Evolutionary conservation across 345 rosid species (phyloP).

Genomic region (Firmiana major): DNA sequence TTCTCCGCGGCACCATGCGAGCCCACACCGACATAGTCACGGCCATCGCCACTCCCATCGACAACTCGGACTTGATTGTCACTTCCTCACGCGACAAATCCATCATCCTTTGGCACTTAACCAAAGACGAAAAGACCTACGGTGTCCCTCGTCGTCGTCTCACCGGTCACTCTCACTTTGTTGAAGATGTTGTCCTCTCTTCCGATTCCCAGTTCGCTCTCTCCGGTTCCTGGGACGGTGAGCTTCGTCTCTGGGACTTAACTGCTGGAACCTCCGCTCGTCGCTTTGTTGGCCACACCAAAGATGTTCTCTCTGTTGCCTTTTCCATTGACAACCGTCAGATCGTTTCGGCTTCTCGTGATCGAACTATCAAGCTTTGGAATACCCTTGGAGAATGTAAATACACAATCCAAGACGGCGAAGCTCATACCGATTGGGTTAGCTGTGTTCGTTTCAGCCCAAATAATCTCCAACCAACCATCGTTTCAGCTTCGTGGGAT

Average conservation of each 20-base stretch:
- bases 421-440: conserved; percentile 84
- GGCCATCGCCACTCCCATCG: conserved; percentile 87
- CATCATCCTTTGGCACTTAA: conserved; percentile 79
- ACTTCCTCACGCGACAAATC: conserved; percentile 95
- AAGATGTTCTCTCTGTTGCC: conserved; percentile 90
- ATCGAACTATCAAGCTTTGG: conserved; percentile 87
- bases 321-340: conserved; percentile 94
- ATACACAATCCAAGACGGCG: conserved; percentile 83
- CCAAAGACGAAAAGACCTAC: conserved; percentile 73
- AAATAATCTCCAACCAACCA: conserved; percentile 66
- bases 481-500: conserved; percentile 93
- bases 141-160: conserved; percentile 65
- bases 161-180: conserved; percentile 42
- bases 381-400: conserved; percentile 95
- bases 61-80: conserved; percentile 88
- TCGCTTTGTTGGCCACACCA: conserved; percentile 89
- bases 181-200: conserved; percentile 89
- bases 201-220: conserved; percentile 93
- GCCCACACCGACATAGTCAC: conserved; percentile 95
- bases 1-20: conserved; percentile 82
- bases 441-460: conserved; percentile 95
- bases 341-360: conserved; percentile 95
- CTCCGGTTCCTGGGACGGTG: conserved; percentile 94
- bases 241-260: conserved; percentile 97
- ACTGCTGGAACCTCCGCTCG: conserved; percentile 66